Evolutionary conservation across 2,329 filamentous ascomycete species (phyloP), one percentile per base, ranked within the genome.

Genomic region (Pseudogymnoascus sp.): DNA sequence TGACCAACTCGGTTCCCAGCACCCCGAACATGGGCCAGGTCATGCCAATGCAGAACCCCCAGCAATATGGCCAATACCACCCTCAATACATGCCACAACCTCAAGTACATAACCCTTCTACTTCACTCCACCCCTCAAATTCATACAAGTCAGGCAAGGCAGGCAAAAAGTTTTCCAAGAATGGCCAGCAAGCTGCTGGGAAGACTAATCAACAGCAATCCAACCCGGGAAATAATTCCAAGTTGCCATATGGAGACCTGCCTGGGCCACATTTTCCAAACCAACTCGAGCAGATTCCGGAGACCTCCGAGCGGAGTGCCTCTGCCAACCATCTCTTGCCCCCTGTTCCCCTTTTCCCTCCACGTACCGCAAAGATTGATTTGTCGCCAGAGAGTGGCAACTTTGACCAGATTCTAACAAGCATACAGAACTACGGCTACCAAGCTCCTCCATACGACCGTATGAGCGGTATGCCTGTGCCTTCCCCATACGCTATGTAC

Each of bases 1-100:
- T 89, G 61, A 76, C 84, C 29, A 82, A 82, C 61, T 84, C 85
- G 36, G 81, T 88, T 68, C 86, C 87, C 62, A 82, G 82, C 65
- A 89, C 87, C 31, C 86, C 89, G 64, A 84, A 88, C 77, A 86
- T 86, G 85, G 82, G 78, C 62, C 78, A 80, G 41, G 82, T 81
- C 58, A 86, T 91, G 73, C 81, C 88, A 58, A 88, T 89, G 75
- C 80, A 80, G 74, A 66, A 63, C 37, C 67, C 64, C 9, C 71
- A 70, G 37, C 66, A 83, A 82, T 84, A 81, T 77, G 77, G 75
- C 69, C 70, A 73, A 73, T 71, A 73, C 72, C 71, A 71, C 65
- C 67, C 64, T 58, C 68, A 68, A 61, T 69, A 71, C 59, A 72
- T 71, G 66, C 73, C 65, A 63, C 67, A 64, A 61, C 71, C 64